Evolutionary conservation across 345 rosid genomes (phyloP).

Genomic region (Cardiospermum halicacabum): DNA sequence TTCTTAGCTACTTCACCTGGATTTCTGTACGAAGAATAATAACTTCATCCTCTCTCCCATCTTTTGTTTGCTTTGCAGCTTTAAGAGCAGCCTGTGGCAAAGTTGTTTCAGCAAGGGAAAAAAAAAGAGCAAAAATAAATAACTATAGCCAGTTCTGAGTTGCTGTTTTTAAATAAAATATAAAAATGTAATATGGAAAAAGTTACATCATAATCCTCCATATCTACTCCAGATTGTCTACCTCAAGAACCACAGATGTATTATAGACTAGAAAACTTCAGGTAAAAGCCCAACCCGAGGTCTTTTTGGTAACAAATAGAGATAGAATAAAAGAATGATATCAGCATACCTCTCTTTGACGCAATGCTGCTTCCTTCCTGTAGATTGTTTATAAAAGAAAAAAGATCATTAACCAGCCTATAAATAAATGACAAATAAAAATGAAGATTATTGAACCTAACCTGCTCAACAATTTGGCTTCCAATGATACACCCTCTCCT

Average conservation of each 20-base stretch:
- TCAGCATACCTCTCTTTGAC: slow-evolving; percentile 74
- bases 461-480: slow-evolving; percentile 93
- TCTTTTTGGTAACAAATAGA: slow-evolving; percentile 1
- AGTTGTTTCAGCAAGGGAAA: slow-evolving; percentile 12
- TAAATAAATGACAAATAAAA: slow-evolving; percentile 14
- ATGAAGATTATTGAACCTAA: slow-evolving; percentile 23
- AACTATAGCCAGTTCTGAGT: not conserved
- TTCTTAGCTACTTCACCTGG: slow-evolving; percentile 50
- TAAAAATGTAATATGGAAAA: slow-evolving; percentile 1
- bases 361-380: slow-evolving; percentile 91
- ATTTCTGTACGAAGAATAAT: slow-evolving; percentile 67
- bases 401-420: slow-evolving; percentile 11
- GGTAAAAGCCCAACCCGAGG: not conserved
- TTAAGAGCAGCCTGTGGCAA: slow-evolving; percentile 79
- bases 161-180: not conserved
- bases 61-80: slow-evolving; percentile 71
- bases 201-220: slow-evolving; percentile 6
- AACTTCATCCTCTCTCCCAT: slow-evolving; percentile 73
- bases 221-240: not conserved
- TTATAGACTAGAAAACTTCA: not conserved
- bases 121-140: not conserved
- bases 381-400: slow-evolving; percentile 5
- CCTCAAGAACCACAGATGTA: slow-evolving; percentile 10
- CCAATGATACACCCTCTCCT: slow-evolving; percentile 96
- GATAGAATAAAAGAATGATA: slow-evolving; percentile 4